Conservation (phyloP, 2,329 filamentous ascomycete species). For the Colletotrichum australisinense region DNA sequence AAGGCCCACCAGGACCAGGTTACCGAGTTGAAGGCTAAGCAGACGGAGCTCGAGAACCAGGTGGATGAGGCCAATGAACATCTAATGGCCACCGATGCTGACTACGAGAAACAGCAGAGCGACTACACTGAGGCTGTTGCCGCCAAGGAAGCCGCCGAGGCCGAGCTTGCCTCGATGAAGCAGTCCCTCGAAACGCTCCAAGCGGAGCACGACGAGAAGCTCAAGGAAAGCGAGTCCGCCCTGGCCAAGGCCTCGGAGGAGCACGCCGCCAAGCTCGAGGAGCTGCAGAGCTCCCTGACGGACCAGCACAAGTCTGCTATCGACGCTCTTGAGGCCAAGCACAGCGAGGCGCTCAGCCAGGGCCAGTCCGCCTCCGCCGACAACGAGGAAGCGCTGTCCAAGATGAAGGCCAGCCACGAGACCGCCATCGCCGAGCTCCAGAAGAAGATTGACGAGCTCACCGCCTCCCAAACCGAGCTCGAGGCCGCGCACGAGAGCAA, state of each 20-base stretch:
- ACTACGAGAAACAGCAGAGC: slow-evolving; percentile 61
- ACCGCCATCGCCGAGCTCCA: slow-evolving; percentile 60
- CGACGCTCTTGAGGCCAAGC: slow-evolving; percentile 63
- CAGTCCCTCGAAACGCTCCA: slow-evolving; percentile 60
- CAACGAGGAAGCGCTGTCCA: slow-evolving; percentile 61
- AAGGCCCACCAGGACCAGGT: slow-evolving; percentile 56
- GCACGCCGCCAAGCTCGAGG: slow-evolving; percentile 61
- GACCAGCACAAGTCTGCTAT: slow-evolving; percentile 63
- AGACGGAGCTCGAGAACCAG: slow-evolving; percentile 58
- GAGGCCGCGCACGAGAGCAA: slow-evolving; percentile 58
- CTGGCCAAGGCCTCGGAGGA: slow-evolving; percentile 55
- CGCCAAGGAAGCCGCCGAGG: slow-evolving; percentile 60
- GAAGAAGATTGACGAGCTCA: slow-evolving; percentile 65
- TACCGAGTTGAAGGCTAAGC: slow-evolving; percentile 60
- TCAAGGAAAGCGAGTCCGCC: slow-evolving; percentile 50
- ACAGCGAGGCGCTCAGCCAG: slow-evolving; percentile 62
- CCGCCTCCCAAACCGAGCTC: slow-evolving; percentile 57
- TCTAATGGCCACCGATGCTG: slow-evolving; percentile 61
- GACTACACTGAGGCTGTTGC: slow-evolving; percentile 60
- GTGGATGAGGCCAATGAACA: slow-evolving; percentile 62
- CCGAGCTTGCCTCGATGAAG: slow-evolving; percentile 61
- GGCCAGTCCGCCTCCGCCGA: slow-evolving; percentile 56
- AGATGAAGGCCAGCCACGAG: slow-evolving; percentile 64
- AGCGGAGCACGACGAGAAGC: slow-evolving; percentile 52
- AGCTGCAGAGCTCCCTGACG: slow-evolving; percentile 60